Conservation (phyloP, 1,284 basidiomycete genomes). For the Wolfiporia cocos region DNA sequence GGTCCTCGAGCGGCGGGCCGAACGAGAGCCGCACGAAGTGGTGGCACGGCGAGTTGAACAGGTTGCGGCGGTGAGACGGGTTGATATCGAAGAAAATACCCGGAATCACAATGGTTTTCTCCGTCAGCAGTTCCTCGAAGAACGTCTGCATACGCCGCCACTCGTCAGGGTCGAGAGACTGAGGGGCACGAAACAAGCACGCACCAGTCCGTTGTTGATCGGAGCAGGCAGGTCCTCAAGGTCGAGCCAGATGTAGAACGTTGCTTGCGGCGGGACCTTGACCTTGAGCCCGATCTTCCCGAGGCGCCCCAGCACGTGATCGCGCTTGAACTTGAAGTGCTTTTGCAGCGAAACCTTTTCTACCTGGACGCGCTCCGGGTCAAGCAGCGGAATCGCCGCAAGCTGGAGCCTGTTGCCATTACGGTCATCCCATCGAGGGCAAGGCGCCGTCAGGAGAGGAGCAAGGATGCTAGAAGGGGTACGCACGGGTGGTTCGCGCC, state of each 20-base stretch:
- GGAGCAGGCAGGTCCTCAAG: constrained; percentile 73
- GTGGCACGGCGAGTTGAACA: constrained; percentile 90
- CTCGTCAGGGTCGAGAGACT: too few relatives aligned
- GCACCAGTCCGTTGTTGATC: constrained; percentile 80
- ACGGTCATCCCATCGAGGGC: neutral
- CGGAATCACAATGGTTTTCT: constrained; percentile 85
- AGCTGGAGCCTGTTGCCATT: constrained; percentile 60
- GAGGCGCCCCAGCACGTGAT: constrained; percentile 84
- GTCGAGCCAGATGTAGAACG: constrained; percentile 92
- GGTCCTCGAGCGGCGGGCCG: constrained; percentile 78
- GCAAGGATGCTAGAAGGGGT: neutral
- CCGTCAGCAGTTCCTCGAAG: constrained; percentile 92
- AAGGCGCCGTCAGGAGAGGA: neutral
- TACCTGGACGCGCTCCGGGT: constrained; percentile 57
- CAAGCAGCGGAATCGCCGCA: constrained; percentile 77
- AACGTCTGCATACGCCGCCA: constrained; percentile 53
- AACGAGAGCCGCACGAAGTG: constrained; percentile 85
- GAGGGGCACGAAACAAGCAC: too few relatives aligned
- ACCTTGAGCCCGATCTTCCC: constrained; percentile 75
- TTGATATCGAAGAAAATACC: constrained; percentile 91
- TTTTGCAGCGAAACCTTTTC: constrained; percentile 83
- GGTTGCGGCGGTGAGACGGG: constrained; percentile 77
- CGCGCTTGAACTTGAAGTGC: constrained; percentile 88
- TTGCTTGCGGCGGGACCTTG: constrained; percentile 66
- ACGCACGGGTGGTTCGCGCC: constrained; percentile 84